Conservation (phyloP, 192 early-diverging fungal species). For the Backusella tuberculispora region DNA sequence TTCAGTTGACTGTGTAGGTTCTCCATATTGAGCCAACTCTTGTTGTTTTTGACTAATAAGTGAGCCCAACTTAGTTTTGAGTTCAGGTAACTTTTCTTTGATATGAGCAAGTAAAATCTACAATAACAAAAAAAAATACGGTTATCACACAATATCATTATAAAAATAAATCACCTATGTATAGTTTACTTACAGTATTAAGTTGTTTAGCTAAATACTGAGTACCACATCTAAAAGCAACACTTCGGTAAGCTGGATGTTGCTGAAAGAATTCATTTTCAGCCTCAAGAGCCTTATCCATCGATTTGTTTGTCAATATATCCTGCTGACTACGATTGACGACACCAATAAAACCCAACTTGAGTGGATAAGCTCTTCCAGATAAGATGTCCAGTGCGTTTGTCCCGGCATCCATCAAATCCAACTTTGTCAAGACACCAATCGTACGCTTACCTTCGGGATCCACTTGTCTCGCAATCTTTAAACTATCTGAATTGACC, state of each 20-base stretch:
- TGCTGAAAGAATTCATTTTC: conserved; percentile 72
- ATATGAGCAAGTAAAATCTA: conserved; percentile 81
- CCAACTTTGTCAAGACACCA: conserved; percentile 82
- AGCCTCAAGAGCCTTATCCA: conserved; percentile 66
- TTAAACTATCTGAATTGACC: conserved; percentile 84
- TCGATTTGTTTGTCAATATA: conserved; percentile 71
- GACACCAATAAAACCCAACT: conserved; percentile 81
- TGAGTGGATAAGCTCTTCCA: conserved; percentile 75
- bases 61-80: conserved; percentile 75
- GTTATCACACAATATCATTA: not conserved
- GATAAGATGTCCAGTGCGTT: conserved; percentile 80
- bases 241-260: conserved; percentile 73
- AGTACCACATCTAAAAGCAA: conserved; percentile 75
- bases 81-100: conserved; percentile 75
- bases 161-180: not conserved
- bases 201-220: conserved; percentile 68
- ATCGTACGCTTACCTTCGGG: conserved; percentile 77
- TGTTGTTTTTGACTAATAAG: conserved; percentile 80
- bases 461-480: conserved; percentile 85
- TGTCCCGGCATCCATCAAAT: conserved; percentile 86
- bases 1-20: conserved; percentile 49
- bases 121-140: not conserved
- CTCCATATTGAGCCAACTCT: conserved; percentile 72
- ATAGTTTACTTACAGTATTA: conserved; percentile 51
- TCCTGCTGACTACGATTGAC: conserved; percentile 86